Base-by-base conservation (phyloP, 257 asterid species). In the Solanum pennellii region DNA sequence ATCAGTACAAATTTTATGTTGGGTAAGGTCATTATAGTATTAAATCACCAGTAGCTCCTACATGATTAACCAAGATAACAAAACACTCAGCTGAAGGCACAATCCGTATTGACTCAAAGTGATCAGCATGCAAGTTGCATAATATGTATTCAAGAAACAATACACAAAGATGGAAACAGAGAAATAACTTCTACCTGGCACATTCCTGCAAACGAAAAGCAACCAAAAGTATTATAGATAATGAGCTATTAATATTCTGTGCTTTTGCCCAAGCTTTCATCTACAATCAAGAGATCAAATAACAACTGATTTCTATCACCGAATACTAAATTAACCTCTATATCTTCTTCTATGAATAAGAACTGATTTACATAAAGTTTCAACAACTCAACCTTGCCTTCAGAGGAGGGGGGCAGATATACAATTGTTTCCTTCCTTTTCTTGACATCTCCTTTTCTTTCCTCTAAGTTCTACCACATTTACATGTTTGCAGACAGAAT, bases 201-300 rank as follows among this genome's bases (percentile, higher is more conserved):
- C 69, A 87, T 93, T 94, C 99, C 98, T 96, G 98, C 91, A 95
- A 91, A 93, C 95, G 99, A 89, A 96, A 96, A 87, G 98, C 98
- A 65, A 92, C 98, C 94, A 96, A 89, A 49, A 92, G 94, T 83
- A 95, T 92, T 82, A 96, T 91, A 83, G 99, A 96, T 83, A 96
- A 93, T 88, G 98, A 95, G 89, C 98, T 93, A 89, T 96, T 95
- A 88, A 96, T 94, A 83, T 93, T 90, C 72, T 96, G 93, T 39
- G 96, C 96, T 89, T 93, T 96, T 39, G 98, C 98, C 98, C 98
- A 95, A 39, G 88, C 89, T 91, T 96, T 96, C 98, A 96, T 94
- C 98, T 96, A 94, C 93, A 35, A 79, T 82, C 37, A 82, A 27
- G 87, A 88, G 69, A 71, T 31, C 47, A 74, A 69, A 31, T 45